phyloP scores from a whole-genome alignment of 1,284 basidiomycete species.

The Polyporus tsugae region DNA sequence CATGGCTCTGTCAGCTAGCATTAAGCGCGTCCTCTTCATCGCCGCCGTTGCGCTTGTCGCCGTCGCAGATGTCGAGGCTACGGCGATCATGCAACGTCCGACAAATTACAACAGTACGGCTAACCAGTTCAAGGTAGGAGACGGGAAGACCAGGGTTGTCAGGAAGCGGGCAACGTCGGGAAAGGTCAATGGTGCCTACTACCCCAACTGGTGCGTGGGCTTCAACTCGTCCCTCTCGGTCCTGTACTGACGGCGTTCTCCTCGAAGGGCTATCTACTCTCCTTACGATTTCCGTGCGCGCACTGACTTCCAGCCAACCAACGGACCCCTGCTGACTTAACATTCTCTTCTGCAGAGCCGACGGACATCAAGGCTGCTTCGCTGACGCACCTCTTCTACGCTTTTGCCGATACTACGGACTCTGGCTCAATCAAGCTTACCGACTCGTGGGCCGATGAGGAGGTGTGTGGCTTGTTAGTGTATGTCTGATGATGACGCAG shows the following conservation, averaged over 20 bases:
- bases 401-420: constrained; percentile 83
- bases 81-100: constrained; percentile 68
- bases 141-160: constrained; percentile 49
- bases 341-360: constrained; percentile 56
- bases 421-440: constrained; percentile 77
- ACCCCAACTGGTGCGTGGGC: constrained; percentile 63
- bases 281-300: too few relatives aligned
- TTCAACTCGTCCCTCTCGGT: neutral
- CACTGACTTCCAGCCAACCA: constrained; percentile 11
- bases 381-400: constrained; percentile 83
- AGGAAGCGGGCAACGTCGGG: constrained; percentile 52
- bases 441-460: constrained; percentile 85
- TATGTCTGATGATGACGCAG: too few relatives aligned
- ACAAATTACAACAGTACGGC: too few relatives aligned
- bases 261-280: constrained; percentile 83
- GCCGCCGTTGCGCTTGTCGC: constrained; percentile 33
- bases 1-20: too few relatives aligned
- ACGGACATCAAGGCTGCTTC: constrained; percentile 61
- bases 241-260: constrained; percentile 25
- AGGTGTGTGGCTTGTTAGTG: constrained; percentile 52
- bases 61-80: constrained; percentile 47
- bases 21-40: constrained; percentile 34
- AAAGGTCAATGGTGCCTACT: constrained; percentile 69
- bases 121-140: constrained; percentile 54
- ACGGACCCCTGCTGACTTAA: neutral